These are phyloP conservation scores for Alloteropsis semialata DNA, from an alignment of 176 grass and related monocot genomes.

Conservation along the genomic window DNA sequence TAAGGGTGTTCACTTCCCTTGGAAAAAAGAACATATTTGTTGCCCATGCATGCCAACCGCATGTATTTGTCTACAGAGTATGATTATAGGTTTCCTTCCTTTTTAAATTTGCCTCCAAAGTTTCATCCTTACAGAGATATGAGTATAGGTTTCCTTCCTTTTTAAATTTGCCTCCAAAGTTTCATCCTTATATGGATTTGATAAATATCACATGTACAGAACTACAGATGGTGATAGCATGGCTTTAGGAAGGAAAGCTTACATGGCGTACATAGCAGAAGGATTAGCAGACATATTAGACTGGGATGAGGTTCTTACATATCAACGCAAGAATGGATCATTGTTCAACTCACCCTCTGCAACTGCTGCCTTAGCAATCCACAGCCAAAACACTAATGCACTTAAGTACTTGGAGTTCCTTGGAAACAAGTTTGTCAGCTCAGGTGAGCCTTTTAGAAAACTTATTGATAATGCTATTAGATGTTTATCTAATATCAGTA, in stretches of 20 bases:
- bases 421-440: conserved; percentile 23
- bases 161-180: background rate
- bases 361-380: conserved; percentile 41
- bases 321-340: conserved; percentile 57
- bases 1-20: no score
- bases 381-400: conserved; percentile 42
- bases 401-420: conserved; percentile 42
- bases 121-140: background rate
- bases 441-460: conserved; percentile 19
- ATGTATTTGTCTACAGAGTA: background rate
- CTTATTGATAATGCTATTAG: background rate
- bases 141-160: background rate
- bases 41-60: no score
- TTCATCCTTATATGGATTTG: background rate
- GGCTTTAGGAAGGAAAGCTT: conserved; percentile 32
- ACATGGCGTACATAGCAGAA: conserved; percentile 54
- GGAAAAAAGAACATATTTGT: no score
- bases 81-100: background rate
- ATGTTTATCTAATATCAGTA: background rate
- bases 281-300: conserved; percentile 37
- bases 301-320: conserved; percentile 42
- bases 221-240: background rate
- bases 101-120: no score
- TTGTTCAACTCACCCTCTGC: conserved; percentile 68
- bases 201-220: background rate